Evolutionary conservation across 148 eudicot genomes (phyloP).

Genomic region (Mesembryanthemum crystallinum): DNA sequence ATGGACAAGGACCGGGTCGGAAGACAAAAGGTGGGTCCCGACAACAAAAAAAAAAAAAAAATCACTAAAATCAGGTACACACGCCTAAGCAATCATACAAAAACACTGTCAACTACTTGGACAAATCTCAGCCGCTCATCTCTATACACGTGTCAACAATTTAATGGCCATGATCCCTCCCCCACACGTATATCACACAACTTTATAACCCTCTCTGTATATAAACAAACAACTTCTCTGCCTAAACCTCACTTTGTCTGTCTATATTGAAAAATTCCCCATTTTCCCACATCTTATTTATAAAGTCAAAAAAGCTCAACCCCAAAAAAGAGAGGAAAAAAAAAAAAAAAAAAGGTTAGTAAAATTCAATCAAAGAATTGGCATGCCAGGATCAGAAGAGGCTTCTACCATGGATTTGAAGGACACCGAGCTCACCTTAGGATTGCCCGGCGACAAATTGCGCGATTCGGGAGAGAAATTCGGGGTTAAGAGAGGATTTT

Average conservation of each 20-base stretch:
- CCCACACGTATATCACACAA: neutral
- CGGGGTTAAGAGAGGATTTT: slow-evolving; percentile 27
- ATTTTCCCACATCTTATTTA: too few relatives aligned
- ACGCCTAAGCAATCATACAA: slow-evolving; percentile 31
- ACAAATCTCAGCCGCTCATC: slow-evolving; percentile 31
- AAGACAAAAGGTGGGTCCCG: slow-evolving; percentile 11
- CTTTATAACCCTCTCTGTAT: neutral
- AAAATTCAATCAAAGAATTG: neutral
- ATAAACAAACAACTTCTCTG: neutral
- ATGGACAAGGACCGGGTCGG: slow-evolving; percentile 14
- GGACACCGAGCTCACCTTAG: slow-evolving; percentile 51
- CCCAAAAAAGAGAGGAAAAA: neutral
- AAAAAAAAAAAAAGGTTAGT: neutral
- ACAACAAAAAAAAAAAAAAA: too few relatives aligned
- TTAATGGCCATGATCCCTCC: neutral
- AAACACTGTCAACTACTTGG: slow-evolving; percentile 23
- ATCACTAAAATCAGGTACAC: slow-evolving; percentile 27
- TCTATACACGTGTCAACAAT: slow-evolving; percentile 21
- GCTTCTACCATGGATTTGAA: slow-evolving; percentile 32
- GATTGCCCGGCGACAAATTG: slow-evolving; percentile 37
- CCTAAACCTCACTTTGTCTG: slow-evolving; percentile 8
- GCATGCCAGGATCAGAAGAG: slow-evolving; percentile 29
- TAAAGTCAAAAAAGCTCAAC: neutral
- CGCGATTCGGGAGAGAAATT: slow-evolving; percentile 1
- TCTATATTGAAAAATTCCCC: neutral